These are phyloP conservation scores for Plectosphaerella cucumerina DNA, from an alignment of 2,329 filamentous ascomycete genomes.

Conservation along the genomic window DNA sequence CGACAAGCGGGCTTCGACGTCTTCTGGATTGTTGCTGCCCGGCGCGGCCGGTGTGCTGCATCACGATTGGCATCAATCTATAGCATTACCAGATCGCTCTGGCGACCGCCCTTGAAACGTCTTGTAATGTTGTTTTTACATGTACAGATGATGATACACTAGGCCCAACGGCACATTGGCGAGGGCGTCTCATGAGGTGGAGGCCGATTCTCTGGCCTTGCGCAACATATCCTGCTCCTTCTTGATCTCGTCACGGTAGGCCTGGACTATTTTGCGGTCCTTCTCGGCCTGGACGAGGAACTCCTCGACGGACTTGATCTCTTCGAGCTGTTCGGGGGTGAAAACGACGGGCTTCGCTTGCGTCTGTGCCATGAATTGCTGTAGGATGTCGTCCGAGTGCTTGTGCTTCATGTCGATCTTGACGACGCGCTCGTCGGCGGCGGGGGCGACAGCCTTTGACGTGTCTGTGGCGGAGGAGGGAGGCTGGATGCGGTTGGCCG, in stretches of 20 bases:
- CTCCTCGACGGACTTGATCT: slow-evolving; percentile 55
- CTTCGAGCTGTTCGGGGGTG: slow-evolving; percentile 53
- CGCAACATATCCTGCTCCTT: slow-evolving; percentile 52
- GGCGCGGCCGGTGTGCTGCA: too few relatives aligned
- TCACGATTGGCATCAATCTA: too few relatives aligned
- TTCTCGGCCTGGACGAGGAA: slow-evolving; percentile 43
- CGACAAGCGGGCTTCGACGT: too few relatives aligned
- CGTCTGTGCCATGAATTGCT: slow-evolving; percentile 58
- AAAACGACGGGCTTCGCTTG: slow-evolving; percentile 53
- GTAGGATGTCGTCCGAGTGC: slow-evolving; percentile 58
- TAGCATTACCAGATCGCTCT: too few relatives aligned
- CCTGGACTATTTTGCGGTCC: slow-evolving; percentile 51
- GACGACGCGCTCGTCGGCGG: slow-evolving; percentile 43
- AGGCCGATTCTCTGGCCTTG: slow-evolving; percentile 25
- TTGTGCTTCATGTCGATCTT: slow-evolving; percentile 62
- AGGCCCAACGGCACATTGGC: neutral
- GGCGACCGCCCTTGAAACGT: too few relatives aligned
- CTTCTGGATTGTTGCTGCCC: too few relatives aligned
- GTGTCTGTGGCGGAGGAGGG: slow-evolving; percentile 43
- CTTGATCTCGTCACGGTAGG: slow-evolving; percentile 49
- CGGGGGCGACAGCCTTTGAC: slow-evolving; percentile 44
- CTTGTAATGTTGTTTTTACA: neutral
- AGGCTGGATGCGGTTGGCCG: slow-evolving; percentile 32
- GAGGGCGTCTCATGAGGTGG: neutral
- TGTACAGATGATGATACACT: slow-evolving; percentile 4